phyloP scores from a whole-genome alignment of 176 grass and related monocot species.

The Carex myosuroides region DNA sequence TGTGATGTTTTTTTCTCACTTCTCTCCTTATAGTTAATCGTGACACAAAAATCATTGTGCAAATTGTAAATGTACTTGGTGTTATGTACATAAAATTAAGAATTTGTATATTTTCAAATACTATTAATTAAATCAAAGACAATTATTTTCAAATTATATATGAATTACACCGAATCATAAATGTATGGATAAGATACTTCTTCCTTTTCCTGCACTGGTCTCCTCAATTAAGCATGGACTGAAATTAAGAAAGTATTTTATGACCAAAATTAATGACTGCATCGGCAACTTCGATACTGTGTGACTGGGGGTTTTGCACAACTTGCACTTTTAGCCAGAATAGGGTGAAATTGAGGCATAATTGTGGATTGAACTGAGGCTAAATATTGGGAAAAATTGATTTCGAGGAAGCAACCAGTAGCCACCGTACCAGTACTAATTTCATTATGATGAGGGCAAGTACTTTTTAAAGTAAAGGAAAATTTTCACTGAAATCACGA shows the following conservation, averaged over 20 bases:
- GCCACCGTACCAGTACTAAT: neutral
- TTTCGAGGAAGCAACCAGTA: neutral
- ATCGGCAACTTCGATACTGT: neutral
- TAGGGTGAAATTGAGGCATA: neutral
- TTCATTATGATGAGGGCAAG: neutral
- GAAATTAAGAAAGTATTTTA: neutral
- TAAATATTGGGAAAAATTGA: neutral
- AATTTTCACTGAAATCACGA: neutral
- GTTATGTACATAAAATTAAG: too few species aligned
- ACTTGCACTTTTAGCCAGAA: neutral
- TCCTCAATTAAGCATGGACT: too few species aligned
- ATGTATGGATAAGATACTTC: too few species aligned
- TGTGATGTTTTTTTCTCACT: too few species aligned
- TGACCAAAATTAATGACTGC: neutral
- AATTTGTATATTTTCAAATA: too few species aligned
- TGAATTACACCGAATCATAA: too few species aligned
- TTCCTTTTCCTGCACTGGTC: too few species aligned
- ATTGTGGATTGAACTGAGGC: neutral
- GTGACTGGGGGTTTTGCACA: neutral
- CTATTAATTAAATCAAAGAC: too few species aligned
- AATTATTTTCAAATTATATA: too few species aligned
- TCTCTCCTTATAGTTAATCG: too few species aligned
- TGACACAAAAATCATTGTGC: too few species aligned
- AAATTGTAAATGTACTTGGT: too few species aligned
- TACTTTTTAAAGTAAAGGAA: neutral